Percentiles rank a stretch among this genome's conserved stretches.
These are phyloP conservation scores for Solanum hybrid DNA, from an alignment of 305 asterid genomes.

Conservation along the genomic window DNA sequence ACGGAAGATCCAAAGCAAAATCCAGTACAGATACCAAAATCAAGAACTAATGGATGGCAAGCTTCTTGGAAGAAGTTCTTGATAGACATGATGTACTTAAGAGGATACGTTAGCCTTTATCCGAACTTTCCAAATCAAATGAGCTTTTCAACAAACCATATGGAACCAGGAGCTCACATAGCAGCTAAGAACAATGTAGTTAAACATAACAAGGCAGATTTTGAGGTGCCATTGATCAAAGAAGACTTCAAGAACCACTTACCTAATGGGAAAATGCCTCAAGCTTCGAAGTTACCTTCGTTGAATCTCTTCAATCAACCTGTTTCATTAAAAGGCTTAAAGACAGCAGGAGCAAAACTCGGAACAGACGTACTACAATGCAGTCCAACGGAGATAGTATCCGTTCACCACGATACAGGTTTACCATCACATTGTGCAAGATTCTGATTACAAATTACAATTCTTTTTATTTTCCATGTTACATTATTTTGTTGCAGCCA, in stretches of 20 bases:
- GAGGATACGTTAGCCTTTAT: constrained; percentile 80
- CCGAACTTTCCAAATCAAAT: constrained; percentile 86
- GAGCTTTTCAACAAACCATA: constrained; percentile 90
- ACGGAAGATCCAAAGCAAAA: constrained; percentile 75
- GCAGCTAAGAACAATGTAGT: constrained; percentile 77
- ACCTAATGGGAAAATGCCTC: constrained; percentile 79
- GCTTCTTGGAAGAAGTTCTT: constrained; percentile 97
- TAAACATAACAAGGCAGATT: constrained; percentile 58
- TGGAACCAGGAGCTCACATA: constrained; percentile 96
- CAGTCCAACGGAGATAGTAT: constrained; percentile 36
- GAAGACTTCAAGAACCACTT: constrained; percentile 48
- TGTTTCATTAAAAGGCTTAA: constrained; percentile 69
- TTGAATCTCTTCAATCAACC: constrained; percentile 84
- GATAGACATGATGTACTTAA: constrained; percentile 86
- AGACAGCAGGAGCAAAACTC: constrained; percentile 80
- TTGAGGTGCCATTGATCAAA: constrained; percentile 75
- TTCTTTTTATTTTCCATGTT: background rate
- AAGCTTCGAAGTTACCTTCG: constrained; percentile 75
- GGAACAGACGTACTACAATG: constrained; percentile 72
- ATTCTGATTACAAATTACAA: constrained; percentile 23
- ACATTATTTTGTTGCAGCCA: background rate
- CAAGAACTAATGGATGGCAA: constrained; percentile 97
- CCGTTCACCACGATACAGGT: constrained; percentile 55
- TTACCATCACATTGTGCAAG: constrained; percentile 74
- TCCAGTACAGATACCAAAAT: constrained; percentile 87